A percentile compares a stretch with the other conserved stretches of the same genome.
These are phyloP conservation scores for Chrysoporthe austroafricana DNA, from an alignment of 2,329 filamentous ascomycete genomes.

Conservation along the genomic window DNA sequence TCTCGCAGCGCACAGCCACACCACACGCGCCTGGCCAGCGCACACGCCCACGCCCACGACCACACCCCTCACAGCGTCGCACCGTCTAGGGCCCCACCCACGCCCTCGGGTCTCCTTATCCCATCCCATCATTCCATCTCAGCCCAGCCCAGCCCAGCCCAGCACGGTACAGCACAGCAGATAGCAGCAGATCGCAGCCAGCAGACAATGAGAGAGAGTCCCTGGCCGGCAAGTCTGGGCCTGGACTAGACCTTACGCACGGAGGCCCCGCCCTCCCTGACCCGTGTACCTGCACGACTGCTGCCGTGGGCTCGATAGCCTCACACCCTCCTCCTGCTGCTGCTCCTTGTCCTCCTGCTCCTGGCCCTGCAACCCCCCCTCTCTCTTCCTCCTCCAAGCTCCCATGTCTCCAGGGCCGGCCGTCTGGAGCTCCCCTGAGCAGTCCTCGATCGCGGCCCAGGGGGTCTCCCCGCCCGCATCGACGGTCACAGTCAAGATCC, in stretches of 20 bases:
- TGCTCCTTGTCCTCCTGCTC: background rate
- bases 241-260: background rate
- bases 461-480: slow-evolving; percentile 23
- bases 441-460: slow-evolving; percentile 8
- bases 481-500: slow-evolving; percentile 22
- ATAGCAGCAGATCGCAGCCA: background rate
- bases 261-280: background rate
- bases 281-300: background rate
- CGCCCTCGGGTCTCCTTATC: background rate
- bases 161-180: slow-evolving; percentile 3
- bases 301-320: background rate
- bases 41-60: background rate
- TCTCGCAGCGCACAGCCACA: background rate
- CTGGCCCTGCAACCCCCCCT: background rate
- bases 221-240: background rate
- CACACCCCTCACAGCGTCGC: background rate
- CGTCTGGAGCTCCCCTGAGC: slow-evolving; percentile 12
- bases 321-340: background rate
- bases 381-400: background rate
- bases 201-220: slow-evolving; percentile 9
- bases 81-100: background rate
- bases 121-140: background rate
- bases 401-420: slow-evolving; percentile 7
- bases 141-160: background rate
- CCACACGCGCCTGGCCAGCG: background rate